These are phyloP conservation scores for Venturia asperata DNA, from an alignment of 2,329 filamentous ascomycete genomes.

Conservation along the genomic window DNA sequence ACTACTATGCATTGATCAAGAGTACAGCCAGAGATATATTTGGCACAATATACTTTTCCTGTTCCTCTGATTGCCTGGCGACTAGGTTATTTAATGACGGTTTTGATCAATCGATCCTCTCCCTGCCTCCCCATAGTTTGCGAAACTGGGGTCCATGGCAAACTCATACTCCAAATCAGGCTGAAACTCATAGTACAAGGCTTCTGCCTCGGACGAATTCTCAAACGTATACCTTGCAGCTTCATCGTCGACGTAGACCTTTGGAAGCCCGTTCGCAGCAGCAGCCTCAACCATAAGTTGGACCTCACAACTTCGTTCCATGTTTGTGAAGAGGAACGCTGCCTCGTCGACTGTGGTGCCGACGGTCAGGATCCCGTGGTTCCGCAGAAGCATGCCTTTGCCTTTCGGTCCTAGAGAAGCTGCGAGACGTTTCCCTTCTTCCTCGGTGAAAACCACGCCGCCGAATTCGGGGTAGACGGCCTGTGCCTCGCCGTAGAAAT, in stretches of 20 bases:
- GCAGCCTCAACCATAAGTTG: constrained; percentile 64
- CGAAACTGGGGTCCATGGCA: constrained; percentile 23
- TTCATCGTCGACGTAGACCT: constrained; percentile 50
- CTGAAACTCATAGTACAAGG: constrained; percentile 47
- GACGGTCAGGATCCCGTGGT: constrained; percentile 66
- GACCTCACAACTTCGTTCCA: constrained; percentile 62
- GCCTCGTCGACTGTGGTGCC: constrained; percentile 68
- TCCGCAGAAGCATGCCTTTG: constrained; percentile 58
- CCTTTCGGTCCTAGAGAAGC: constrained; percentile 54
- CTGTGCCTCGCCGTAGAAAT: constrained; percentile 56
- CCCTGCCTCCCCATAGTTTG: constrained; percentile 4
- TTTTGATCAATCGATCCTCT: not conserved
- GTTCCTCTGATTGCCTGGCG: too few relatives aligned
- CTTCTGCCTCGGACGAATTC: constrained; percentile 38
- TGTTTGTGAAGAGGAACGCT: constrained; percentile 59
- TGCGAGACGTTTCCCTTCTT: constrained; percentile 59
- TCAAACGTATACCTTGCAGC: constrained; percentile 47
- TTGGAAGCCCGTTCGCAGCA: constrained; percentile 45
- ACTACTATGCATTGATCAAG: too few relatives aligned
- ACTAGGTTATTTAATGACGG: not conserved
- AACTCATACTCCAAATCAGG: constrained; percentile 44
- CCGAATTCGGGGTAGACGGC: constrained; percentile 59
- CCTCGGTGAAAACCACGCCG: constrained; percentile 55
- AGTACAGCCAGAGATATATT: too few relatives aligned
- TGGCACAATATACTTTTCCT: too few relatives aligned